Conservation (phyloP, 2,329 filamentous ascomycete genomes). For the Alternaria postmessia region DNA sequence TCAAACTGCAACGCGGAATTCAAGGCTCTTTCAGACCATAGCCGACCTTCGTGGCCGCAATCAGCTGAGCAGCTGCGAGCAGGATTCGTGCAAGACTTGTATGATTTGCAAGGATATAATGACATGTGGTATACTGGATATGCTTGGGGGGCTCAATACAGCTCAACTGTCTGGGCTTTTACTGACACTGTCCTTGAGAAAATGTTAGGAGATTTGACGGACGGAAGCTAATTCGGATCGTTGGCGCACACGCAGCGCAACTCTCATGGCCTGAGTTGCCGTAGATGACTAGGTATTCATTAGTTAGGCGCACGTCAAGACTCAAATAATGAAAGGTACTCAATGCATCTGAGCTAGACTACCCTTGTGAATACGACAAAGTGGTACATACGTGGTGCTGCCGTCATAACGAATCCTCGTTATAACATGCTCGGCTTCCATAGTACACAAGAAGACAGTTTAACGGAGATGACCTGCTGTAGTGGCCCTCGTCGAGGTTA, state of each 20-base stretch:
- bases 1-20: conserved; percentile 19
- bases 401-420: not conserved
- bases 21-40: conserved; percentile 26
- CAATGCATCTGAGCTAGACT: not conserved
- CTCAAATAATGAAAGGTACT: too few species aligned
- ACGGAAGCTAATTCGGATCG: not conserved
- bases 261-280: too few species aligned
- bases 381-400: not conserved
- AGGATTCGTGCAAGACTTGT: conserved; percentile 33
- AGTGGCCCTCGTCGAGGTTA: too few species aligned
- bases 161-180: conserved; percentile 32
- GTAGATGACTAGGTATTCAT: not conserved
- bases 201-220: conserved; percentile 16
- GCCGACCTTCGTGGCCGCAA: conserved; percentile 20
- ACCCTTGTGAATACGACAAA: not conserved
- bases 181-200: conserved; percentile 28
- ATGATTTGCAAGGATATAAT: conserved; percentile 28
- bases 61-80: conserved; percentile 14
- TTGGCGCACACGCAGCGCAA: not conserved
- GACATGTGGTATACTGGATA: conserved; percentile 32
- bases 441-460: too few species aligned
- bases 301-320: not conserved
- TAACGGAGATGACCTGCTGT: too few species aligned
- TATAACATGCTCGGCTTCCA: too few species aligned
- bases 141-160: conserved; percentile 27